These are phyloP conservation scores for Chrysoporthe cubensis DNA, from an alignment of 2,329 filamentous ascomycete genomes.

Conservation along the genomic window DNA sequence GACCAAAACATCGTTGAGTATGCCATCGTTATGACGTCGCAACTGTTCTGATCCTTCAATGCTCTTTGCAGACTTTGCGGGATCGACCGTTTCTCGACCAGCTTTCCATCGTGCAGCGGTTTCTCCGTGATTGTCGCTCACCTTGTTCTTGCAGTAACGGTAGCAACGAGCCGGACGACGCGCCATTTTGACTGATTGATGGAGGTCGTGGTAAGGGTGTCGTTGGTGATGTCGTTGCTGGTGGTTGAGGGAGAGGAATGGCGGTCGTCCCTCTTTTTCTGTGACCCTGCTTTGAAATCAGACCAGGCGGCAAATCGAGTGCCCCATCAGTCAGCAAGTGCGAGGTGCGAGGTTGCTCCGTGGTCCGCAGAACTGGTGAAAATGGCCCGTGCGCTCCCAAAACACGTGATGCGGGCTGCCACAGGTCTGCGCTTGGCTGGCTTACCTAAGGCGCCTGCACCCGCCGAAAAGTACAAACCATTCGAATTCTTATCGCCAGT, in stretches of 20 bases:
- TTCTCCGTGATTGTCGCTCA: constrained; percentile 51
- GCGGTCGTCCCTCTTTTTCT: constrained; percentile 28
- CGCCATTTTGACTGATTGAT: constrained; percentile 87
- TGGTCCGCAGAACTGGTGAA: constrained; percentile 14
- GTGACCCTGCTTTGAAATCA: constrained; percentile 60
- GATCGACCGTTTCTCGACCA: constrained; percentile 5
- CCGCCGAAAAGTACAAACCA: constrained; percentile 22
- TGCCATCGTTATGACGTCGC: background rate
- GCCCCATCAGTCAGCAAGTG: constrained; percentile 8
- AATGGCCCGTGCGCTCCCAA: constrained; percentile 9
- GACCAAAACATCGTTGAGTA: background rate
- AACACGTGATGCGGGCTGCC: constrained; percentile 28
- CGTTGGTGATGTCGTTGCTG: constrained; percentile 36
- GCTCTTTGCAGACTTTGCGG: constrained; percentile 12
- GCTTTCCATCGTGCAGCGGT: background rate
- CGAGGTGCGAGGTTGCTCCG: constrained; percentile 6
- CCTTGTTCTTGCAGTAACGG: constrained; percentile 99
- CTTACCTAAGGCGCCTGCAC: constrained; percentile 9
- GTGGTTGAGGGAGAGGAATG: constrained; percentile 32
- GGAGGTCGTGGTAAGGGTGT: constrained; percentile 44
- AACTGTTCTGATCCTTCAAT: background rate
- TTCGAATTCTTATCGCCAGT: constrained; percentile 5
- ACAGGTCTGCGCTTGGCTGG: background rate
- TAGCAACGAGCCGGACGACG: constrained; percentile 99
- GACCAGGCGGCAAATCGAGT: constrained; percentile 23